Evolutionary conservation across 345 rosid genomes (phyloP).

Genomic region (Arabis alpina): DNA sequence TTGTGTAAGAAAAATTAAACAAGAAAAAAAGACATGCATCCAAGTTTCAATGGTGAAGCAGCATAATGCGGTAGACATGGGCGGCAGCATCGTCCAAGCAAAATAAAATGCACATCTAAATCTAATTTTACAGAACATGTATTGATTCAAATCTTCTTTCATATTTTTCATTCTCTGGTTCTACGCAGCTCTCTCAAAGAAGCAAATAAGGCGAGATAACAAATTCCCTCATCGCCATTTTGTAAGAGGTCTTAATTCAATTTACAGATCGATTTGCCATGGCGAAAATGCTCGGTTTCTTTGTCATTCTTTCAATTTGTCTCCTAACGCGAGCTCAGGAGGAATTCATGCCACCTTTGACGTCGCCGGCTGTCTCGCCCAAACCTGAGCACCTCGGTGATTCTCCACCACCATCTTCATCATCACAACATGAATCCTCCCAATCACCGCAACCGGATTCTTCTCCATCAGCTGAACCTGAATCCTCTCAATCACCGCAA

Average conservation of each 20-base stretch:
- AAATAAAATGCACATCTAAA: not conserved
- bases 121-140: constrained; percentile 7
- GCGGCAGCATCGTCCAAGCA: constrained; percentile 12
- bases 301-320: constrained; percentile 21
- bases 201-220: not conserved
- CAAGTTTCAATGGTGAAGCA: constrained; percentile 25
- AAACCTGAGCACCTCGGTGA: not conserved
- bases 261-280: not conserved
- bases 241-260: not conserved
- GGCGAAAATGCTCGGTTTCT: constrained; percentile 33
- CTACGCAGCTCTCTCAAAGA: constrained; percentile 21
- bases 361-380: constrained; percentile 15
- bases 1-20: too few species aligned
- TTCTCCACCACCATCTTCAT: constrained; percentile 10
- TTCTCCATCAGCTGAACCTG: constrained; percentile 7
- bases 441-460: constrained; percentile 2
- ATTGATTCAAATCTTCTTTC: constrained; percentile 23
- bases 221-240: not conserved
- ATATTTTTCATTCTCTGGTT: constrained; percentile 17
- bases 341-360: not conserved
- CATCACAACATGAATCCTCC: constrained; percentile 6
- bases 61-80: constrained; percentile 34
- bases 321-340: constrained; percentile 26
- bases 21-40: constrained; percentile 17
- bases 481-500: constrained; percentile 18